Evolutionary conservation across 2,329 filamentous ascomycete genomes (phyloP), one percentile per base, ranked within the genome.

Genomic region (Acarospora socialis): DNA sequence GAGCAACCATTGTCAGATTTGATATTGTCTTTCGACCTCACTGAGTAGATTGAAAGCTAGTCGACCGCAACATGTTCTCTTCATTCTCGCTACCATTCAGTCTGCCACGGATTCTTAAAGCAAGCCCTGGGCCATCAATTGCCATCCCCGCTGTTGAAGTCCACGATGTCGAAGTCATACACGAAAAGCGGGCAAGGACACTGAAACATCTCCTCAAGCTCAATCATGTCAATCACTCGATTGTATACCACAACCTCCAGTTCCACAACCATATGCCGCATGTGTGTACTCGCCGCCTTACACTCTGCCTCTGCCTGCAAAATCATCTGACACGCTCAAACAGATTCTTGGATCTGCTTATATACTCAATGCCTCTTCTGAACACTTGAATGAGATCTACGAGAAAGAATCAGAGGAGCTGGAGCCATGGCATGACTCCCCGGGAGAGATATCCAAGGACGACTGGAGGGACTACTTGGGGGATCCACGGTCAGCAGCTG

Each of bases 381-480:
- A 77, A 29, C 76, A 92, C 43, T 57, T 98, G 41, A 77, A 82
- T 43, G 65, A 68, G 4, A 70, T 94, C 28, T 98, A 93, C 55
- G 86, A 93, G 38, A 63, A 63, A 19, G 78, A 90, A 46, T 63
- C 73, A 23, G 70, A 76, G 49, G 54, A 68, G 32, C 63, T 94
- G 8, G 82, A 87, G 42, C 66, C 74, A 15, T 98, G 90, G 90
- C 55, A 61, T 33, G 76, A 86, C 43, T 83, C 86, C 2, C 90
- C 90, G 0, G 73, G 76, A 4, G 90, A 98, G 56, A 71, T 98
- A 31, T 72, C 74, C 12, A 67, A 75, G 40, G 68, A 77, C 35
- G 90, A 98, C 52, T 98, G 90, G 87, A 68, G 76, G 41, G 78
- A 87, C 35, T 90, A 74, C 46, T 54, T 94, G 19, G 86, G 87